Base-by-base conservation (phyloP, 257 asterid genomes). In the Salvia miltiorrhiza region DNA sequence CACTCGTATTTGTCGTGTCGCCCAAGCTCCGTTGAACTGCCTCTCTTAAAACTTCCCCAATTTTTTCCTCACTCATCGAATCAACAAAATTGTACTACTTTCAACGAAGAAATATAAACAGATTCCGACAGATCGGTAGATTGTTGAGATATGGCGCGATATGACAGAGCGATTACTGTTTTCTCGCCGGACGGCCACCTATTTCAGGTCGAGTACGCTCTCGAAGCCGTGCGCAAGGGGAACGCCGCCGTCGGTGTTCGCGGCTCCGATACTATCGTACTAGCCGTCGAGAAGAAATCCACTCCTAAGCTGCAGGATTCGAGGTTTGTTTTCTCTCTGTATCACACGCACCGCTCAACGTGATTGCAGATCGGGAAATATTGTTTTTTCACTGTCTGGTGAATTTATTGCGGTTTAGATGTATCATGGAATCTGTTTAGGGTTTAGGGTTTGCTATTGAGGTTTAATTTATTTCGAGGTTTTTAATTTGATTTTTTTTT, bases 151-250 rank as follows among this genome's bases (percentile, higher is more conserved):
- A 92, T 92, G 98, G 98, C 97, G 16, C 79, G 98, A 71, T 90
- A 93, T 35, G 98, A 93, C 47, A 84, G 97, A 85, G 97, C 98
- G 16, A 90, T 90, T 49, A 90, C 98, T 0, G 98, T 90, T 5
- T 93, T 93, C 87, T 90, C 98, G 54, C 98, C 98, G 40, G 98
- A 90, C 70, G 98, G 98, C 10, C 97, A 93, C 76, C 87, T 90
- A 3, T 90, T 93, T 63, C 98, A 93, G 86, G 98, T 93, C 44
- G 98, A 93, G 70, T 93, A 93, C 78, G 98, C 98, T 24, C 90
- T 93, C 45, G 98, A 93, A 75, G 98, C 97, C 57, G 98, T 93
- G 32, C 95, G 98, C 19, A 93, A 93, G 76, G 98, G 98, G 0
- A 93, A 93, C 80, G 97, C 97, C 65, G 98, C 85, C 68, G 98